A percentile compares a stretch with the other conserved stretches of the same genome.
phyloP scores from a whole-genome alignment of 805 yeast species.

The Myxozyma sirexii region DNA sequence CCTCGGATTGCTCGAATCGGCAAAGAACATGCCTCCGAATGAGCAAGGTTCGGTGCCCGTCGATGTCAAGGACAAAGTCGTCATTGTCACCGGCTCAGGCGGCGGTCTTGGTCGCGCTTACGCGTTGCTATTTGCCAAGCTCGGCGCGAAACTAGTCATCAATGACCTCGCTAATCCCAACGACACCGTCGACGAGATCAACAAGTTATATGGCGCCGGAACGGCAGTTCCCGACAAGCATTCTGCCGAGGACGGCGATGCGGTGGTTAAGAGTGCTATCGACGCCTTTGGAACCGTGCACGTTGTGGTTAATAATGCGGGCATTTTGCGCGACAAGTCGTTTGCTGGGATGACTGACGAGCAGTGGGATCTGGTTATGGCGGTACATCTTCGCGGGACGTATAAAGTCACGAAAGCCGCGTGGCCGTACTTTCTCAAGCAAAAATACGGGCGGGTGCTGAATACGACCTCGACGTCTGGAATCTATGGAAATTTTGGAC shows the following conservation, averaged over 20 bases:
- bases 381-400: slow-evolving; percentile 82
- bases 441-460: slow-evolving; percentile 77
- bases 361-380: slow-evolving; percentile 80
- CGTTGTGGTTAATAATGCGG: slow-evolving; percentile 89
- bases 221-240: slow-evolving; percentile 81
- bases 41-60: slow-evolving; percentile 58
- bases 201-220: slow-evolving; percentile 59
- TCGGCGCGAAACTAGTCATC: slow-evolving; percentile 93
- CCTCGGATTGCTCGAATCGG: slow-evolving; percentile 57
- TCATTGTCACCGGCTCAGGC: slow-evolving; percentile 92
- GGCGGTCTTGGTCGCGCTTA: slow-evolving; percentile 92
- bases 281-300: slow-evolving; percentile 81
- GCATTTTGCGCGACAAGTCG: slow-evolving; percentile 87
- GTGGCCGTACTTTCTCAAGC: slow-evolving; percentile 85
- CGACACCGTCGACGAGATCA: slow-evolving; percentile 73
- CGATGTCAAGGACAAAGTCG: slow-evolving; percentile 79
- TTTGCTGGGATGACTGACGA: slow-evolving; percentile 79
- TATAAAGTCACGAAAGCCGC: slow-evolving; percentile 81
- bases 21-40: slow-evolving; percentile 55
- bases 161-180: slow-evolving; percentile 82
- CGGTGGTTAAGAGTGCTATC: slow-evolving; percentile 75
- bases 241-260: slow-evolving; percentile 79
- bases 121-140: slow-evolving; percentile 79
- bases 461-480: slow-evolving; percentile 96
- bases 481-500: slow-evolving; percentile 96